Conservation (phyloP, 352 stramenopile genomes). For the Phytophthora sansomeana region DNA sequence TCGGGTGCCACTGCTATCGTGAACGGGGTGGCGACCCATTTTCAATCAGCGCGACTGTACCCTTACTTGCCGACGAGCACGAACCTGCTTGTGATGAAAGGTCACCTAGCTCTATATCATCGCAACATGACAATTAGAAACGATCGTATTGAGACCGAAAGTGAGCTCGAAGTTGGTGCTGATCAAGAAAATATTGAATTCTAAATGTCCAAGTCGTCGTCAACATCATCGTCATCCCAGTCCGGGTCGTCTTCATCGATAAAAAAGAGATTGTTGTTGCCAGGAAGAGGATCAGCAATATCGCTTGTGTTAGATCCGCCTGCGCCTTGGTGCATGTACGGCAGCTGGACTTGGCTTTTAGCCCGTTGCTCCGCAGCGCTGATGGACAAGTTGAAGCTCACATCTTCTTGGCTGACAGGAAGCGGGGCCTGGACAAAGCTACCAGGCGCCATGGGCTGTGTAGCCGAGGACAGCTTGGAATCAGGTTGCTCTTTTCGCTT, state of each 20-base stretch:
- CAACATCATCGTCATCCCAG: slow-evolving; percentile 72
- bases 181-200: slow-evolving; percentile 2
- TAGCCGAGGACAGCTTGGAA: not conserved
- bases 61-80: slow-evolving; percentile 22
- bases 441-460: not conserved
- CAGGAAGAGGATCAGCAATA: slow-evolving; percentile 2
- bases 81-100: slow-evolving; percentile 5
- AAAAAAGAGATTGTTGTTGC: slow-evolving; percentile 62
- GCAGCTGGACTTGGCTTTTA: slow-evolving; percentile 71
- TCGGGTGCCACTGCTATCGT: slow-evolving; percentile 23
- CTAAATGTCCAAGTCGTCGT: slow-evolving; percentile 66
- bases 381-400: slow-evolving; percentile 82
- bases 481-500: slow-evolving; percentile 16
- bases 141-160: no score
- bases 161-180: not conserved
- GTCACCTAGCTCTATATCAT: not conserved
- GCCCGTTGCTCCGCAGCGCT: slow-evolving; percentile 60
- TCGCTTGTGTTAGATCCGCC: not conserved
- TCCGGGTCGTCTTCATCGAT: slow-evolving; percentile 86
- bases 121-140: no score
- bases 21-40: slow-evolving; percentile 13
- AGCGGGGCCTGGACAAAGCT: slow-evolving; percentile 34
- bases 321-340: slow-evolving; percentile 70
- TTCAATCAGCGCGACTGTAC: slow-evolving; percentile 24
- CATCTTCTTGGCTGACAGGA: slow-evolving; percentile 59